These are phyloP conservation scores for Candida montana DNA, from an alignment of 805 yeast genomes.

Conservation along the genomic window DNA sequence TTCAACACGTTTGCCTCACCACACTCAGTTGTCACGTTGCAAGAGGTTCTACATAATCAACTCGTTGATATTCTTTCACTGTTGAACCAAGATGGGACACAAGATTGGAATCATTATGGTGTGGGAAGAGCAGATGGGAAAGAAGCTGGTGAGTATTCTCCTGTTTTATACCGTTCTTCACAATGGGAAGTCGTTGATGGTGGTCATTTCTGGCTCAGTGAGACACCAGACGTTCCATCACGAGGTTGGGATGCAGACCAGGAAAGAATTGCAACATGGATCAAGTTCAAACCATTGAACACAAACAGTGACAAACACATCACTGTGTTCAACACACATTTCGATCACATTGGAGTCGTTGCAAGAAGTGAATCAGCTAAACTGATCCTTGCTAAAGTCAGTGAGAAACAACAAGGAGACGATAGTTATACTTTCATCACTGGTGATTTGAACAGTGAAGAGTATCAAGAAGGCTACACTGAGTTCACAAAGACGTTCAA, in stretches of 20 bases:
- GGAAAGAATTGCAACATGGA: constrained; percentile 35
- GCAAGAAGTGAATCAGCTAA: constrained; percentile 44
- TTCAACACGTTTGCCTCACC: constrained; percentile 30
- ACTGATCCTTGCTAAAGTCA: constrained; percentile 35
- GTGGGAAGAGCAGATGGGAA: constrained; percentile 51
- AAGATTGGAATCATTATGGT: constrained; percentile 40
- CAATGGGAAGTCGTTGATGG: constrained; percentile 35
- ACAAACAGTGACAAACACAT: constrained; percentile 11
- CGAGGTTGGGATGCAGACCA: constrained; percentile 45
- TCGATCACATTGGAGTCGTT: constrained; percentile 42
- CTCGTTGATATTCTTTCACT: constrained; percentile 36
- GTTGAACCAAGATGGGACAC: constrained; percentile 25
- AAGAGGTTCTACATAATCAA: constrained; percentile 44
- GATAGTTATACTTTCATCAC: constrained; percentile 39
- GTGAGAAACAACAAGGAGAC: constrained; percentile 21
- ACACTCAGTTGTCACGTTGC: constrained; percentile 37
- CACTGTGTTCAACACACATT: constrained; percentile 42
- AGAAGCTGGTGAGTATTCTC: constrained; percentile 45
- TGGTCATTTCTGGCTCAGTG: constrained; percentile 49
- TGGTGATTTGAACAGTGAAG: constrained; percentile 55
- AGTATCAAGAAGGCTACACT: constrained; percentile 37
- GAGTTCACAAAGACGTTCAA: constrained; percentile 34
- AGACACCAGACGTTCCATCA: constrained; percentile 50
- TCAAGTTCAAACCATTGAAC: constrained; percentile 23
- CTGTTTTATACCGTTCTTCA: constrained; percentile 36